phyloP scores from a whole-genome alignment of 2,329 filamentous ascomycete genomes.

The Chaetomiaceae sp. region DNA sequence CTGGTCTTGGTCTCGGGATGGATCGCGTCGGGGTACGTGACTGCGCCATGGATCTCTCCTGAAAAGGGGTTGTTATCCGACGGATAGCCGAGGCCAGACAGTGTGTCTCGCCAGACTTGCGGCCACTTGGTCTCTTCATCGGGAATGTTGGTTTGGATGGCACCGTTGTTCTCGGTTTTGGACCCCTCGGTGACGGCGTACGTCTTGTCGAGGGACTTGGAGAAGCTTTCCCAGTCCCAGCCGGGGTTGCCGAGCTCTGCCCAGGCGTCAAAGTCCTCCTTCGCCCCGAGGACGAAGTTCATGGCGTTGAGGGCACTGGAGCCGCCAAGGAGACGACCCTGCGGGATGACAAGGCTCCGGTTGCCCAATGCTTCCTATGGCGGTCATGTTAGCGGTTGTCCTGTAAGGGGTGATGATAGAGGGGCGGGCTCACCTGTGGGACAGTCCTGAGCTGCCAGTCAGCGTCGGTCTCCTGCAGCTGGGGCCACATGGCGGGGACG shows the following conservation, averaged over 20 bases:
- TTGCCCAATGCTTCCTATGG: slow-evolving; percentile 28
- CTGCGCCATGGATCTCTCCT: slow-evolving; percentile 15
- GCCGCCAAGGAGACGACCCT: slow-evolving; percentile 32
- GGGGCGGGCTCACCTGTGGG: slow-evolving; percentile 29
- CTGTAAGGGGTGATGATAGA: not conserved
- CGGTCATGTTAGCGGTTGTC: not conserved
- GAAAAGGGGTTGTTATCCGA: slow-evolving; percentile 31
- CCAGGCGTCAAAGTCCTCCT: slow-evolving; percentile 27
- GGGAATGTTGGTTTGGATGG: slow-evolving; percentile 30
- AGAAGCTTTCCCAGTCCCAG: slow-evolving; percentile 28
- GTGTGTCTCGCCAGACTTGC: slow-evolving; percentile 35
- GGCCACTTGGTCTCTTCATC: slow-evolving; percentile 26
- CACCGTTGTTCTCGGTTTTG: slow-evolving; percentile 29
- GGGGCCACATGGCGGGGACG: slow-evolving; percentile 35
- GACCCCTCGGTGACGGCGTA: slow-evolving; percentile 27
- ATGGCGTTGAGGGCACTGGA: slow-evolving; percentile 29
- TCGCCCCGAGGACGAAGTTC: slow-evolving; percentile 24
- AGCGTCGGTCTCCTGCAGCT: slow-evolving; percentile 30
- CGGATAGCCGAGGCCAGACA: slow-evolving; percentile 31
- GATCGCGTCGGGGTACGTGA: slow-evolving; percentile 16
- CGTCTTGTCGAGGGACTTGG: slow-evolving; percentile 32
- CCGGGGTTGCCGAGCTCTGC: slow-evolving; percentile 27
- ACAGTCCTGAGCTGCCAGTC: slow-evolving; percentile 38
- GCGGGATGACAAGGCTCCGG: slow-evolving; percentile 28
- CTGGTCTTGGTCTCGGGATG: slow-evolving; percentile 14